phyloP scores from a whole-genome alignment of 2,329 filamentous ascomycete genomes.

The Taxawa tesnikishii region DNA sequence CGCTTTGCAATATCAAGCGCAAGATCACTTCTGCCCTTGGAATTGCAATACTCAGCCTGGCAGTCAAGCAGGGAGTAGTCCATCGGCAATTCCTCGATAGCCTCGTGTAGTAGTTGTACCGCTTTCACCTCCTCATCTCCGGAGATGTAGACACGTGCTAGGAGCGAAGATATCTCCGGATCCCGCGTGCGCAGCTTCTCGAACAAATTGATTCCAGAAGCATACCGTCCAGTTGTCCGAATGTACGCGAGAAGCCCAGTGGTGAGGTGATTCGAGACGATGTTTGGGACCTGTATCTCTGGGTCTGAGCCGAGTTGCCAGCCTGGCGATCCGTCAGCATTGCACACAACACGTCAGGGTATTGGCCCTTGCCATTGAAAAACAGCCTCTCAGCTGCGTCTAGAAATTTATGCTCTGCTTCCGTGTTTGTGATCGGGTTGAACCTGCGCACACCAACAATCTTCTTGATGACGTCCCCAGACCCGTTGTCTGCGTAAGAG shows the following conservation, averaged over 20 bases:
- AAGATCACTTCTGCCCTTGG: conserved; percentile 76
- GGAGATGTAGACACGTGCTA: conserved; percentile 84
- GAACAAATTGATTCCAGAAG: conserved; percentile 94
- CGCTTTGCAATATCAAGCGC: conserved; percentile 88
- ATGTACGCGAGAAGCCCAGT: conserved; percentile 92
- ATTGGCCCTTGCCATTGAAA: conserved; percentile 57
- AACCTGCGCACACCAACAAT: conserved; percentile 95
- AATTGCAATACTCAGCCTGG: conserved; percentile 81
- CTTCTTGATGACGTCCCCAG: conserved; percentile 86
- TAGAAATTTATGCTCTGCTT: conserved; percentile 91
- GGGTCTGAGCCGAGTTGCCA: conserved; percentile 95
- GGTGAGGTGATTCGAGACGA: conserved; percentile 90
- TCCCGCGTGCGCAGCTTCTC: conserved; percentile 88
- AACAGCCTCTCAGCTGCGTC: conserved; percentile 91
- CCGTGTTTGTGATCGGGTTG: conserved; percentile 96
- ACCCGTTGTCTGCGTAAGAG: conserved; percentile 91
- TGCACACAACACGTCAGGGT: neutral
- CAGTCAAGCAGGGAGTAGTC: conserved; percentile 94
- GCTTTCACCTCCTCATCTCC: conserved; percentile 97
- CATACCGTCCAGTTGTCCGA: conserved; percentile 83
- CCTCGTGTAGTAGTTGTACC: conserved; percentile 74
- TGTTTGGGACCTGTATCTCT: conserved; percentile 92
- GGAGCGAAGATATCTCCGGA: conserved; percentile 82
- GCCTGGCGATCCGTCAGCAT: conserved; percentile 37
- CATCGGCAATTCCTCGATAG: conserved; percentile 86